Evolutionary conservation across 768 basidiomycete species (phyloP).

Genomic region (Lentinula sp.): DNA sequence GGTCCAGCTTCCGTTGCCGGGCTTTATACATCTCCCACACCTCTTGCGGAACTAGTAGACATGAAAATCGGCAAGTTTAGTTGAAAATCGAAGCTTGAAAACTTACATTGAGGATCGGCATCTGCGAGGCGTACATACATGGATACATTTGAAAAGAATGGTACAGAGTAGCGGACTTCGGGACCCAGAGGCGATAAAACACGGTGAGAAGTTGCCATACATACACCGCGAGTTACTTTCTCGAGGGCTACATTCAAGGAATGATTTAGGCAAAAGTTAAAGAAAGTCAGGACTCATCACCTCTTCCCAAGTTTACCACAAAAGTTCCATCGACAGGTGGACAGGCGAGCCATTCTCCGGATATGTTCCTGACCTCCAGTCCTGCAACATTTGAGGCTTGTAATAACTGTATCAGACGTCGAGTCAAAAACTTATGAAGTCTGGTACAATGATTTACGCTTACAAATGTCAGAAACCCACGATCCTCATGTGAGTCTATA

Average conservation of each 20-base stretch:
- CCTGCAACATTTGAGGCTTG: conserved; percentile 50
- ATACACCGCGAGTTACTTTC: background rate
- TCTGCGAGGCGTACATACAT: background rate
- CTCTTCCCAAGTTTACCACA: conserved; percentile 47
- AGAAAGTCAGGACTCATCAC: conserved; percentile 23
- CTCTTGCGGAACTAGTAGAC: background rate
- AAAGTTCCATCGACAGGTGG: conserved; percentile 53
- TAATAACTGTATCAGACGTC: conserved; percentile 30
- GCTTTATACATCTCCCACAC: conserved; percentile 1
- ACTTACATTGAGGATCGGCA: conserved; percentile 1
- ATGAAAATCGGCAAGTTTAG: background rate
- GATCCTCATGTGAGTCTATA: conserved; percentile 1
- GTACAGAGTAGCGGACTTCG: conserved; percentile 3
- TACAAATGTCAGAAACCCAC: conserved; percentile 5
- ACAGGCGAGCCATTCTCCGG: conserved; percentile 51
- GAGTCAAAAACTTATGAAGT: background rate
- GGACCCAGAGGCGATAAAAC: background rate
- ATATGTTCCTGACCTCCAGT: conserved; percentile 50
- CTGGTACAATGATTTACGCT: background rate
- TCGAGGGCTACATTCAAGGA: conserved; percentile 3
- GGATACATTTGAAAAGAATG: conserved; percentile 3
- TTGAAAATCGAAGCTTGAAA: background rate
- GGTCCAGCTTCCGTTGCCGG: background rate
- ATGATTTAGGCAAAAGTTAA: background rate
- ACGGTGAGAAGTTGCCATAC: conserved; percentile 5